Conservation (phyloP, 345 rosid genomes). For the Acer campestre region DNA sequence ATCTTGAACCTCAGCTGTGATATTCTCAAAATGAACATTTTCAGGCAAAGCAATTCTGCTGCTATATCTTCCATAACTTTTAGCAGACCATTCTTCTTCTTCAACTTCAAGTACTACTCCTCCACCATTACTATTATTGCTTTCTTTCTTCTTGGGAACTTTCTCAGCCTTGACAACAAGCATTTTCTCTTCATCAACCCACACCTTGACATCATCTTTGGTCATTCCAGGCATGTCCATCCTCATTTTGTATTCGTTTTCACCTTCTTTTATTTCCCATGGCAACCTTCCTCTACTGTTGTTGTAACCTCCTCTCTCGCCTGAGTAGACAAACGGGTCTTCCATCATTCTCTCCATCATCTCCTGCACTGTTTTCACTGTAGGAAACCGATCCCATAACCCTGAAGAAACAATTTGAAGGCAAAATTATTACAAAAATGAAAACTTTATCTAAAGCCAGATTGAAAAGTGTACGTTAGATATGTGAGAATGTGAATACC, state of each 20-base stretch:
- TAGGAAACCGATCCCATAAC: conserved; percentile 52
- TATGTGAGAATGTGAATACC: conserved; percentile 30
- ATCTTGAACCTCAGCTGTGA: conserved; percentile 63
- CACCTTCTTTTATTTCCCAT: conserved; percentile 67
- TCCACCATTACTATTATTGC: background rate
- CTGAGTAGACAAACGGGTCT: conserved; percentile 39
- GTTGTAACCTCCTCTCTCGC: conserved; percentile 32
- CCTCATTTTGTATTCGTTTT: conserved; percentile 57
- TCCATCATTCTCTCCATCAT: conserved; percentile 68
- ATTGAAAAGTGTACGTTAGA: background rate
- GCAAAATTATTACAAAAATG: background rate
- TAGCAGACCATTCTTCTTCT: conserved; percentile 54
- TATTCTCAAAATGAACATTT: conserved; percentile 57
- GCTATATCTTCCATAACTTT: conserved; percentile 58
- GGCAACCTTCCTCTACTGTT: conserved; percentile 60
- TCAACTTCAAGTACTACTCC: conserved; percentile 29
- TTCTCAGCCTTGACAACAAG: conserved; percentile 61
- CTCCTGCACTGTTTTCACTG: conserved; percentile 61
- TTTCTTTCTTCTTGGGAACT: conserved; percentile 21
- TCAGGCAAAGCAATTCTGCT: conserved; percentile 68
- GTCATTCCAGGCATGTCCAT: conserved; percentile 80
- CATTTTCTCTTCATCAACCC: conserved; percentile 69
- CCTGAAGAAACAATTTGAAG: conserved; percentile 24
- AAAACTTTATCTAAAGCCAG: background rate
- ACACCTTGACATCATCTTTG: conserved; percentile 60